A percentile compares a stretch with the other conserved stretches of the same genome.
These are phyloP conservation scores for Neocucurbitaria cava DNA, from an alignment of 2,329 filamentous ascomycete species.

Conservation along the genomic window DNA sequence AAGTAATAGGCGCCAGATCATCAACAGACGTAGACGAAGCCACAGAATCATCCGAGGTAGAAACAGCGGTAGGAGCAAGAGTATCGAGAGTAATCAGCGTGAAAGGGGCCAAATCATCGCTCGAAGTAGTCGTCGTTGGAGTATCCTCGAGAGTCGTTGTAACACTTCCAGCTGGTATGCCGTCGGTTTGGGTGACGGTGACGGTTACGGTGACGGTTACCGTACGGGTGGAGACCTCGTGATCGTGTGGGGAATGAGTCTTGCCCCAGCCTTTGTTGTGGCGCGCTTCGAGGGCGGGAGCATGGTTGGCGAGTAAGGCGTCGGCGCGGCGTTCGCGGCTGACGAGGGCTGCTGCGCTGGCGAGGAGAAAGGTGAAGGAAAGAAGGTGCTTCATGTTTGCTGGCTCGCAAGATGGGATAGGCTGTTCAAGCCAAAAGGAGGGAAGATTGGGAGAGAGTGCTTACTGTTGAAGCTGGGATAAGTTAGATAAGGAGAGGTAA, in stretches of 20 bases:
- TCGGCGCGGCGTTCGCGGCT: not conserved
- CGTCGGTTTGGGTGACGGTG: not conserved
- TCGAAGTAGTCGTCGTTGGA: not conserved
- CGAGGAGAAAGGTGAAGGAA: not conserved
- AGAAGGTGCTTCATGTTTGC: not conserved
- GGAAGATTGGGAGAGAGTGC: not conserved
- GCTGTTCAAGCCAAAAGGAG: not conserved
- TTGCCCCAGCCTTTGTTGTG: constrained; percentile 2
- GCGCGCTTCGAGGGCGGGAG: not conserved
- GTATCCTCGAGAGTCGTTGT: not conserved
- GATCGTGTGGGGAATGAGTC: not conserved
- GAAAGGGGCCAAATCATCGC: not conserved
- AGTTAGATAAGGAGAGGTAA: not conserved
- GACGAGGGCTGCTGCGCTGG: not conserved
- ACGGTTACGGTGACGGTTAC: constrained; percentile 1
- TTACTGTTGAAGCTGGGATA: not conserved
- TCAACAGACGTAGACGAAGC: not conserved
- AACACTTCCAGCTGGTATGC: not conserved
- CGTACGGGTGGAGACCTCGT: not conserved
- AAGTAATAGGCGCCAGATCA: not conserved
- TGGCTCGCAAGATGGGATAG: not conserved
- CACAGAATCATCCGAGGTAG: not conserved
- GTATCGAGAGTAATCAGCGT: constrained; percentile 4
- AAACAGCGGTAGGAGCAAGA: not conserved
- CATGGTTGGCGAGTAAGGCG: not conserved